These are phyloP conservation scores for Taiozyma onychis DNA, from an alignment of 1,139 yeast genomes.

Conservation along the genomic window DNA sequence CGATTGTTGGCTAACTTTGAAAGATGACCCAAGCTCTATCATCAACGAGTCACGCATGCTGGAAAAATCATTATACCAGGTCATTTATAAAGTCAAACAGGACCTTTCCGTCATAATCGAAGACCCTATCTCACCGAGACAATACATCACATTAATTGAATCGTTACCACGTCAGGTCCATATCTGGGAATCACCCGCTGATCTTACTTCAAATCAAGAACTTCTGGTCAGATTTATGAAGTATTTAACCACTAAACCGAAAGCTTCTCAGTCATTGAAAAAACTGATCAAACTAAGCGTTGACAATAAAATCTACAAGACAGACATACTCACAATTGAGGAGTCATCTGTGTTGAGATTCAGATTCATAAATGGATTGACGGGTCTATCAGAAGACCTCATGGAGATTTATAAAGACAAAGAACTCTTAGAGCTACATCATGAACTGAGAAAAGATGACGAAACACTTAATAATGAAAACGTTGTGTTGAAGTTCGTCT, in stretches of 20 bases:
- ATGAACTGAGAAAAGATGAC: conserved; percentile 6
- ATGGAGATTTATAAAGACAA: background rate
- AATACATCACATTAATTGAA: conserved; percentile 11
- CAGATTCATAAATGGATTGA: conserved; percentile 12
- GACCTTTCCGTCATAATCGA: background rate
- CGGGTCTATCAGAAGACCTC: conserved; percentile 4
- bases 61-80: conserved; percentile 17
- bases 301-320: conserved; percentile 6
- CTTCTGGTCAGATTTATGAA: conserved; percentile 8
- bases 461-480: conserved; percentile 13
- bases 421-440: background rate
- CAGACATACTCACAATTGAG: background rate
- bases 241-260: conserved; percentile 8
- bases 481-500: conserved; percentile 14
- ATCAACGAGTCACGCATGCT: conserved; percentile 5
- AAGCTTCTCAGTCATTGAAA: conserved; percentile 5
- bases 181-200: background rate
- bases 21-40: background rate
- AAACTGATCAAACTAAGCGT: conserved; percentile 9
- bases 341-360: conserved; percentile 6
- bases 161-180: conserved; percentile 13
- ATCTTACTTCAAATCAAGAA: conserved; percentile 12
- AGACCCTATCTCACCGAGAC: background rate
- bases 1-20: conserved; percentile 9
- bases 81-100: conserved; percentile 10